Base-by-base conservation (phyloP, 345 rosid species). In the Carallia pectinifolia region DNA sequence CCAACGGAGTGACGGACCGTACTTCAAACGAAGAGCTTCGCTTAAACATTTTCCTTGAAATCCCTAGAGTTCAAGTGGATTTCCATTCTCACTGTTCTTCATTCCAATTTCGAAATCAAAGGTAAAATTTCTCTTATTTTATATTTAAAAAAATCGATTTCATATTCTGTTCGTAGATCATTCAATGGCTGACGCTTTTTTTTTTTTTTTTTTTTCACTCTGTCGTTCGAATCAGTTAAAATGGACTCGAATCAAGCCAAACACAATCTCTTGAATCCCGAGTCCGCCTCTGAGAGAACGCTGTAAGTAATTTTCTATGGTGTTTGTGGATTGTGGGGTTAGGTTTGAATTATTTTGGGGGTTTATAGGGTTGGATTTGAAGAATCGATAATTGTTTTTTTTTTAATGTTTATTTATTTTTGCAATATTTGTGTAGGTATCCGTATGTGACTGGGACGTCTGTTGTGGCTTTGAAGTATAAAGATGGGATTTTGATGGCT, bases 381-480 rank as follows among this genome's bases (percentile, higher is more conserved):
- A 71, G 44, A 44, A 71, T 30, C 68, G 52, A 39, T 64, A 58
- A 1, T 33, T 33, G 2, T 17, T 38, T 6, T 30, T 52, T 58
- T 55, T 27, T 23, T 23, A 23, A 23, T 37, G 38, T 39, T 17
- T 58, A 23, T 36, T 76, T 52, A 16, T 52, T 52, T 52, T 52
- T 4, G 6, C 19, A 16, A 39, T 75, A 31, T 23, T 23, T 36
- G 2, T 59, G 5, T 64, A 89, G 99, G 85, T 84, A 87, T 61
- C 99, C 99, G 5, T 95, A 87, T 66, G 99, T 95, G 65, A 95
- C 99, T 48, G 99, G 99, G 61, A 89, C 99, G 1, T 92, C 99
- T 6, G 90, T 90, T 53, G 89, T 92, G 44, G 99, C 99, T 75
- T 58, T 95, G 72, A 95, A 95, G 83, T 95, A 89, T 76, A 86